Percentiles rank a stretch among this genome's conserved stretches.
Evolutionary conservation across 208 protist species (phyloP).

Genomic region (Crithidia sp.): DNA sequence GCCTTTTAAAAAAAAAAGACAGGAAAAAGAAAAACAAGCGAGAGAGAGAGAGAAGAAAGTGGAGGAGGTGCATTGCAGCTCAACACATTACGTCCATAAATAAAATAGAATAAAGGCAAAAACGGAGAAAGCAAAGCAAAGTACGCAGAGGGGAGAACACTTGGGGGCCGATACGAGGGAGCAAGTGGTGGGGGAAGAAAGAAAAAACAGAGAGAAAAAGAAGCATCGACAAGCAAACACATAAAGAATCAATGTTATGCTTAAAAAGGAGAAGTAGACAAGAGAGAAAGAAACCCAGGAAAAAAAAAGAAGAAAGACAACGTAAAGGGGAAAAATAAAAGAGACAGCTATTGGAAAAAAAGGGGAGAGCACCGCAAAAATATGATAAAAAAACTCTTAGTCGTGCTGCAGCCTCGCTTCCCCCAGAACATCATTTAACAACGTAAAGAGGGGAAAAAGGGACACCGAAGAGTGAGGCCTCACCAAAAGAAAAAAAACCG

Average conservation of each 20-base stretch:
- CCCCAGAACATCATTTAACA: too few species aligned
- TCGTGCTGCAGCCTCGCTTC: too few species aligned
- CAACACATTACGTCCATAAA: background rate
- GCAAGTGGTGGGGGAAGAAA: too few species aligned
- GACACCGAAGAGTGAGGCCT: too few species aligned
- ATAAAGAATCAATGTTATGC: too few species aligned
- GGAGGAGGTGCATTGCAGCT: too few species aligned
- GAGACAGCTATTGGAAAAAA: background rate
- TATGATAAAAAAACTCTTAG: background rate
- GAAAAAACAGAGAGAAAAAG: background rate
- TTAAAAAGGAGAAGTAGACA: background rate
- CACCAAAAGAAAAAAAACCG: conserved; percentile 1
- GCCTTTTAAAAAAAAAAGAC: background rate
- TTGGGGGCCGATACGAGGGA: too few species aligned
- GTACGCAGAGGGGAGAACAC: background rate
- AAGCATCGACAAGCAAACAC: background rate
- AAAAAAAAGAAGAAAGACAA: background rate
- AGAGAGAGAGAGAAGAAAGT: background rate
- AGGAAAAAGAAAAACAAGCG: background rate
- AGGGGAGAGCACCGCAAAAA: background rate
- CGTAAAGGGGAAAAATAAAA: background rate
- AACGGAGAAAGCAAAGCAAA: background rate
- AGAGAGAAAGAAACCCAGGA: background rate
- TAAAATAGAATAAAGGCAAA: background rate
- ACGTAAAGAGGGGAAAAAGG: too few species aligned